Evolutionary conservation across 1,284 basidiomycete genomes (phyloP), one percentile per base, ranked within the genome.

Genomic region (Ceratobasidium sp.): DNA sequence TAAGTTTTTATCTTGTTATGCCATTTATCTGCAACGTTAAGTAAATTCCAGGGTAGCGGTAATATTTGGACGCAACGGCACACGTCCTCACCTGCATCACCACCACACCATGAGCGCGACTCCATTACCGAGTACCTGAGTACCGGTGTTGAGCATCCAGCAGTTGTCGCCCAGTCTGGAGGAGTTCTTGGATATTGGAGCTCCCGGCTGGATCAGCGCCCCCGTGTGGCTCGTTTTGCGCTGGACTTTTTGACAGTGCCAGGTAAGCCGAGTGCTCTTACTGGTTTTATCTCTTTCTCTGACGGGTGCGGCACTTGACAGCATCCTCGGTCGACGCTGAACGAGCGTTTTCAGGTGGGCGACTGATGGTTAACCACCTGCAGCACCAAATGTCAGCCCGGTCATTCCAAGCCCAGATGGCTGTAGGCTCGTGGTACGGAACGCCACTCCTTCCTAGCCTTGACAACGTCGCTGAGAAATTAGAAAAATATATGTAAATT

Each of bases 61-160:
- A 71, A 31, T n/a, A 61, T 73, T 5, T 73, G 58, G 39, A 73
- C 69, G 4, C 69, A 73, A 23, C 39, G 69, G 28, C 69, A 73
- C 42, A 47, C 69, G 17, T 73, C 69, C 1, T 26, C 56, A 20
- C 35, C 69, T 20, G 6, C 28, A 15, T 17, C 69, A 2, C 28
- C 69, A 20, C n/a, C 45, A 6, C 37, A 73, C 15, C 45, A 26
- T 15, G 58, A 37, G 6, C 11, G 23, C 58, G 58, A 63, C n/a
- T 61, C 31, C 3, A 74, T 63, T n/a, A 10, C 60, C n/a, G 42
- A 39, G 35, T 74, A 74, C 33, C 69, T 74, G 20, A 31, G 28
- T 1, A 63, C 56, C n/a, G 23, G 39, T 8, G 35, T 74, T 26
- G 56, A 49, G 7, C 17, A 54, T 8, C 13, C 69, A 5, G 23